Base-by-base conservation (phyloP, 2,329 filamentous ascomycete species). In the Rutstroemia sp. region DNA sequence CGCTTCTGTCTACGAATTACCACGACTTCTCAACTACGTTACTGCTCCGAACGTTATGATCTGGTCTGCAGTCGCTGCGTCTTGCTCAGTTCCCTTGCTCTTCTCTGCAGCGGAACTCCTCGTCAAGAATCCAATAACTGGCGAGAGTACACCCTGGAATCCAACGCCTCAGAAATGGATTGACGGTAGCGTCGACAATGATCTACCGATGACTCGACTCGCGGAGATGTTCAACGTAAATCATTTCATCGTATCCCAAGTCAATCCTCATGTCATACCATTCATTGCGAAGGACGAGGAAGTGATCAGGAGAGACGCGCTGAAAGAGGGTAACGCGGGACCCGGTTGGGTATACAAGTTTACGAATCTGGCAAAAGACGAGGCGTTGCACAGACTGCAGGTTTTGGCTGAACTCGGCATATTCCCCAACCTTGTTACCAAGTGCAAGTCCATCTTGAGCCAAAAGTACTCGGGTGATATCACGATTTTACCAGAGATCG, bases 141-240 rank as follows among this genome's bases (percentile, higher is more conserved):
- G 88, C 21, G 79, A 86, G 61, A 83, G 88, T 37, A 80, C 83
- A 16, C 86, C 88, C 0, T 96, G 92, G 92, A 92, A 94, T 64
- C 88, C 90, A 14, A 86, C 87, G 3, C 86, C 89, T 27, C 88
- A 91, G 68, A 83, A 83, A 61, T 96, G 89, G 81, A 95, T 97
- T 51, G 92, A 97, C 69, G 92, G 92, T 1, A 96, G 92, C 0
- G 89, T 97, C 21, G 91, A 96, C 68, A 94, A 94, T 58, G 92
- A 97, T 70, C 76, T 97, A 2, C 92, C 92, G 1, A 95, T 95
- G 83, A 90, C 87, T 19, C 83, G 89, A 2, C 77, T 97, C 16
- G 85, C 91, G 0, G 91, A 96, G 68, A 92, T 96, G 87, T 96
- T 96, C 76, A 96, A 96, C 67, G 92, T 96, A 69, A 96, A 96